Evolutionary conservation across 169 alveolate species (phyloP).

Genomic region (Cryptosporidium sp.): DNA sequence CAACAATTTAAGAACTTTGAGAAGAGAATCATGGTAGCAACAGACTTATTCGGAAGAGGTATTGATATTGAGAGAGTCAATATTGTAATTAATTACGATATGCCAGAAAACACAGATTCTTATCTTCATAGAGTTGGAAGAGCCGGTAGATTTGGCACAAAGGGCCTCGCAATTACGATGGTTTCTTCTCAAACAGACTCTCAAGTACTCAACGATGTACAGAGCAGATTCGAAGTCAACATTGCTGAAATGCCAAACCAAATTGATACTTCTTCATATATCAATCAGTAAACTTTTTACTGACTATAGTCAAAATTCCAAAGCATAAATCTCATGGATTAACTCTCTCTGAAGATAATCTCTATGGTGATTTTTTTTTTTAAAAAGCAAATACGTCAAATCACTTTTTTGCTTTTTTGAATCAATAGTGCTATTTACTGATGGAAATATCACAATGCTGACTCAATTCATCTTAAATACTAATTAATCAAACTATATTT

Average conservation of each 20-base stretch:
- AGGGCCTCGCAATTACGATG: constrained; percentile 99
- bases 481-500: constrained; percentile 7
- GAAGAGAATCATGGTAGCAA: constrained; percentile 99
- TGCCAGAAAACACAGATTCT: constrained; percentile 93
- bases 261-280: constrained; percentile 91
- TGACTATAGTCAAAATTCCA: neutral
- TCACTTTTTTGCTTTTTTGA: constrained; percentile 1
- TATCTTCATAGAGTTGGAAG: constrained; percentile 96
- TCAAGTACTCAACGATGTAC: constrained; percentile 94
- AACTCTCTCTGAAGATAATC: neutral
- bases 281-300: constrained; percentile 77
- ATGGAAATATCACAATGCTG: neutral
- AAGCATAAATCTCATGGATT: neutral
- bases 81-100: constrained; percentile 99
- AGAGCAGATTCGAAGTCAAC: constrained; percentile 97
- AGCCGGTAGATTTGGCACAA: constrained; percentile 99
- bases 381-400: too few relatives aligned
- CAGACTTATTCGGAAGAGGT: constrained; percentile 99
- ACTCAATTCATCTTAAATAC: neutral
- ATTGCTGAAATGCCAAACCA: constrained; percentile 96
- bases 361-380: neutral
- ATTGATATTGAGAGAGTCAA: constrained; percentile 99
- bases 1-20: constrained; percentile 96
- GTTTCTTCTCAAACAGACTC: constrained; percentile 94
- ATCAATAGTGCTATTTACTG: neutral